phyloP scores from a whole-genome alignment of 2,329 filamentous ascomycete genomes.

The Aspergillus glaucus region DNA sequence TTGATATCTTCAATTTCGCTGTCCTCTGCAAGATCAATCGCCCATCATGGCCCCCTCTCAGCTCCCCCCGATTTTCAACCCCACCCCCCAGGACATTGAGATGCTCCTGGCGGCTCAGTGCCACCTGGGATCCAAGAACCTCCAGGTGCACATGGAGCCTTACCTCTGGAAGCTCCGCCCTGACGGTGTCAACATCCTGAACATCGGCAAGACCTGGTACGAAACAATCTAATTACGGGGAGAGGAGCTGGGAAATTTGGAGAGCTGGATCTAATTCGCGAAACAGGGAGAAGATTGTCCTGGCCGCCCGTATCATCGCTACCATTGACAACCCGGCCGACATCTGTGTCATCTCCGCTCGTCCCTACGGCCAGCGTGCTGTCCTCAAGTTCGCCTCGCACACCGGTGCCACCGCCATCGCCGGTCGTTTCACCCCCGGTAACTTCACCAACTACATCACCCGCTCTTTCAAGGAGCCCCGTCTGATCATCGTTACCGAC shows the following conservation, averaged over 20 bases:
- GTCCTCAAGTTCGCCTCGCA: conserved; percentile 99
- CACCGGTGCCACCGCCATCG: conserved; percentile 96
- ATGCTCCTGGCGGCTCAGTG: conserved; percentile 95
- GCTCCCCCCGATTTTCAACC: conserved; percentile 92
- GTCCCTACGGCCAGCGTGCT: conserved; percentile 98
- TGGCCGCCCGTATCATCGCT: conserved; percentile 97
- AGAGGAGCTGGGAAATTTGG: neutral
- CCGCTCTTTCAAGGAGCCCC: conserved; percentile 99
- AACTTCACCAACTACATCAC: conserved; percentile 99
- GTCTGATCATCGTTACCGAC: conserved; percentile 98
- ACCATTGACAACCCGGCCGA: conserved; percentile 99
- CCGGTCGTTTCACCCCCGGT: conserved; percentile 99
- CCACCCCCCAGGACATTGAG: conserved; percentile 97
- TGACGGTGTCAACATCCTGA: conserved; percentile 97
- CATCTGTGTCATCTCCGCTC: conserved; percentile 98
- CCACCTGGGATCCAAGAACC: conserved; percentile 98
- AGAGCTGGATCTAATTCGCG: conserved; percentile 14
- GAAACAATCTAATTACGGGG: conserved; percentile 21
- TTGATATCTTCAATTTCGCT: conserved; percentile 37
- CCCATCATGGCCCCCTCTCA: conserved; percentile 91
- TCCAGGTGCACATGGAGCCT: conserved; percentile 98
- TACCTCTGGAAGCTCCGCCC: conserved; percentile 99
- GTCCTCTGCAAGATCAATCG: conserved; percentile 40
- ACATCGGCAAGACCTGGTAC: conserved; percentile 99
- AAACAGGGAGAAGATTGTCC: conserved; percentile 95